phyloP scores from a whole-genome alignment of 2,329 filamentous ascomycete genomes.

The Penicillium sp. region DNA sequence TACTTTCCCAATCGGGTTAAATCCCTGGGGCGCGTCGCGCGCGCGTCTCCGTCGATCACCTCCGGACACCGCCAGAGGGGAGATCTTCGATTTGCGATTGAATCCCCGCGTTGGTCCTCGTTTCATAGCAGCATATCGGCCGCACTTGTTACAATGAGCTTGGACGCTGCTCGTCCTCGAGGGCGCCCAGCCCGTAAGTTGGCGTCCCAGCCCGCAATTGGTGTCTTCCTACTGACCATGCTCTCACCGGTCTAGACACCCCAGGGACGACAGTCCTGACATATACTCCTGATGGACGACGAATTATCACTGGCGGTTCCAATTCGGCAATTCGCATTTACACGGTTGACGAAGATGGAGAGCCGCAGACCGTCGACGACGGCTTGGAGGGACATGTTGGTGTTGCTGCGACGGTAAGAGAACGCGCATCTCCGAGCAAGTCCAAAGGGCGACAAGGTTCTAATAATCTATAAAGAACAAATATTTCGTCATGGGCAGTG shows the following conservation, averaged over 20 bases:
- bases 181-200: constrained; percentile 54
- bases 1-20: constrained; percentile 32
- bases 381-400: constrained; percentile 83
- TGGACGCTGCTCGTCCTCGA: constrained; percentile 42
- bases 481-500: constrained; percentile 85
- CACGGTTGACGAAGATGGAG: constrained; percentile 86
- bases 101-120: constrained; percentile 11
- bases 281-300: constrained; percentile 86
- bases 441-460: too few relatives aligned
- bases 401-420: constrained; percentile 68
- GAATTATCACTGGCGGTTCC: constrained; percentile 86
- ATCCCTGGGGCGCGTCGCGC: constrained; percentile 29
- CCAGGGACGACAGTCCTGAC: constrained; percentile 83
- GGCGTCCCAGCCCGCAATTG: neutral
- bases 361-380: constrained; percentile 90
- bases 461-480: constrained; percentile 58
- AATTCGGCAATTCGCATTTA: constrained; percentile 95
- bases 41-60: constrained; percentile 29
- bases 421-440: neutral
- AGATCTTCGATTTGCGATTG: constrained; percentile 5
- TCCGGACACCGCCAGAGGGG: constrained; percentile 5
- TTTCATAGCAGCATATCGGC: too few relatives aligned
- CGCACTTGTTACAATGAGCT: constrained; percentile 36
- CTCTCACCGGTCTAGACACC: constrained; percentile 61
- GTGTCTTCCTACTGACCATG: constrained; percentile 10